Percentiles rank a stretch among this genome's conserved stretches.
Evolutionary conservation across 495 filamentous ascomycete genomes (phyloP).

Genomic region (Daldinia loculata): DNA sequence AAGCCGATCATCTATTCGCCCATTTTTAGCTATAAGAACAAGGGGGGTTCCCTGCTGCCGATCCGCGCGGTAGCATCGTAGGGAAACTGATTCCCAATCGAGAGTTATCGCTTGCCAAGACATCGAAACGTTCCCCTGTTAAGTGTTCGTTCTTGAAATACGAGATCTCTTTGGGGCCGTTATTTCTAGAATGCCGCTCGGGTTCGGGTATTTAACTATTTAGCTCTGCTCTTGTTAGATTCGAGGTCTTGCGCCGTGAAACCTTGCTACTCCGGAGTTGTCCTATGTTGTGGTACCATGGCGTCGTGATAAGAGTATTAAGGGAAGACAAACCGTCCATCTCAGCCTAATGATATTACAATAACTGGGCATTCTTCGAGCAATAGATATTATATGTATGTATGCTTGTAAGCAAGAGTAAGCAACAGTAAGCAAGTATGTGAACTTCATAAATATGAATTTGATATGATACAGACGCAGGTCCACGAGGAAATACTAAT

Average conservation of each 20-base stretch:
- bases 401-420: background rate
- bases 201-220: conserved; percentile 18
- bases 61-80: conserved; percentile 41
- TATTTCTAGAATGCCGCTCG: background rate
- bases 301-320: background rate
- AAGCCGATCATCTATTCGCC: conserved; percentile 20
- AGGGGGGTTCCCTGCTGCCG: conserved; percentile 16
- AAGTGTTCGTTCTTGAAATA: conserved; percentile 25
- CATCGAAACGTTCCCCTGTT: conserved; percentile 19
- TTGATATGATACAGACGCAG: conserved; percentile 3
- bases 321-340: background rate
- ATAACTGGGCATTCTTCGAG: background rate
- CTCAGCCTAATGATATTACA: background rate
- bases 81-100: conserved; percentile 9
- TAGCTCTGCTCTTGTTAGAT: background rate
- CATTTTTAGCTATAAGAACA: conserved; percentile 2
- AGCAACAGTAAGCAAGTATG: background rate
- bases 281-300: background rate
- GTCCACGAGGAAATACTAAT: conserved; percentile 2
- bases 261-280: background rate
- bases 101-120: conserved; percentile 28
- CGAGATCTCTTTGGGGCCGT: conserved; percentile 14
- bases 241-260: background rate
- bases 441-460: background rate
- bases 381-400: background rate